Base-by-base conservation (phyloP, 805 yeast species). In the Saturnispora galanensis region DNA sequence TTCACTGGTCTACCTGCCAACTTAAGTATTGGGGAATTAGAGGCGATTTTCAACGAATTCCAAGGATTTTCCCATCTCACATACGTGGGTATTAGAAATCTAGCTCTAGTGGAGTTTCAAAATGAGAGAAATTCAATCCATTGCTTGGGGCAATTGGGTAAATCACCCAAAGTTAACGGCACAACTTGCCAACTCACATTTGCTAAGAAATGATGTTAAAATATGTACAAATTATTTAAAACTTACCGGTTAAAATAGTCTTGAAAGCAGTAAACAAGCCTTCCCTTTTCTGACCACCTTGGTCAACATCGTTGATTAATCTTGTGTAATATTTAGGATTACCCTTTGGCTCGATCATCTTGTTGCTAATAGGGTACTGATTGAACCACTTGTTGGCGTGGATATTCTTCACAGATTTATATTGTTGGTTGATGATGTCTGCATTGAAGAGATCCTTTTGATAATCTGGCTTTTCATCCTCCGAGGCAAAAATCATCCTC, bases 71-170 rank as follows among this genome's bases (percentile, higher is more conserved):
- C 74, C 10, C 84, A 81, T 51, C 66, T 81, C 2, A 74, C 94
- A 43, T 63, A 78, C 32, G 87, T 90, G 26, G 69, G 73, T 2
- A 74, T 79, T 5, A 71, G 86, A 37, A 74, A 74, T 33, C 73
- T 90, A 38, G 94, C 93, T 10, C 83, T 90, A 60, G 72, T 90
- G 3, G 97, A 90, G 54, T 90, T 81, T 58, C 77, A 73, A 18
- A 64, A 67, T 5, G 81, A 77, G 17, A 55, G 60, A 2, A 61
- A 67, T 34, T 81, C 95, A 2, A 26, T 49, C 3, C 44, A 47
- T 6, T 59, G 65, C 41, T 38, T 57, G 13, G 47, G 51, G 3
- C 42, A 37, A 12, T 45, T 60, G n/a, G 59, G 63, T 4, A 42
- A 44, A 12, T 35, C 42, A 3, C 13, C 56, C 8, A 47, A 33